Conservation (phyloP, 345 rosid genomes). For the Pseudoturritis turrita region DNA sequence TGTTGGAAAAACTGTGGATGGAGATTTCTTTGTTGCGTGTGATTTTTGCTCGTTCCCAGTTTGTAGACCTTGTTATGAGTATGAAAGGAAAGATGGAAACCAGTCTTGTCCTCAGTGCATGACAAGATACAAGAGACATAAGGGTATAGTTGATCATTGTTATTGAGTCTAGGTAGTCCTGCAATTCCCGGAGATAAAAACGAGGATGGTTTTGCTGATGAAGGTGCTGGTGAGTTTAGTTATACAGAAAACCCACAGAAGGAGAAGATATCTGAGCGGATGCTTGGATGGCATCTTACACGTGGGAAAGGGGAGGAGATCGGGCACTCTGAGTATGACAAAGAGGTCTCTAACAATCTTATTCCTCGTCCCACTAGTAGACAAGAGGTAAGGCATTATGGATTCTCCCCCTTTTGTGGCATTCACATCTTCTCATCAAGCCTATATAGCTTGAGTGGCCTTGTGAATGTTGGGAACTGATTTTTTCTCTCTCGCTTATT, state of each 20-base stretch:
- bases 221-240: constrained; percentile 48
- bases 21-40: constrained; percentile 73
- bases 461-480: neutral
- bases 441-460: neutral
- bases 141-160: constrained; percentile 31
- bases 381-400: constrained; percentile 53
- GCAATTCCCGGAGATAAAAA: constrained; percentile 74
- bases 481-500: neutral
- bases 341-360: constrained; percentile 72
- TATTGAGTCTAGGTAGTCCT: constrained; percentile 69
- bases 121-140: constrained; percentile 72
- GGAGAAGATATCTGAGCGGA: constrained; percentile 66
- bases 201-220: constrained; percentile 59
- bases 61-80: constrained; percentile 85
- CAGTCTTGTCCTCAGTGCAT: constrained; percentile 90
- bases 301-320: constrained; percentile 68
- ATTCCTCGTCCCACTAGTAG: constrained; percentile 78
- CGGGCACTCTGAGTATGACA: constrained; percentile 72
- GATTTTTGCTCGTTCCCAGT: constrained; percentile 77
- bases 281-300: constrained; percentile 85
- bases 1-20: constrained; percentile 54
- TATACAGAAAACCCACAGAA: constrained; percentile 47
- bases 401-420: neutral
- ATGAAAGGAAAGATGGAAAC: constrained; percentile 76
- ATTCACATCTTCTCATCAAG: too few relatives aligned